Conservation (phyloP, 2,329 filamentous ascomycete species). For the Scedosporium boydii region DNA sequence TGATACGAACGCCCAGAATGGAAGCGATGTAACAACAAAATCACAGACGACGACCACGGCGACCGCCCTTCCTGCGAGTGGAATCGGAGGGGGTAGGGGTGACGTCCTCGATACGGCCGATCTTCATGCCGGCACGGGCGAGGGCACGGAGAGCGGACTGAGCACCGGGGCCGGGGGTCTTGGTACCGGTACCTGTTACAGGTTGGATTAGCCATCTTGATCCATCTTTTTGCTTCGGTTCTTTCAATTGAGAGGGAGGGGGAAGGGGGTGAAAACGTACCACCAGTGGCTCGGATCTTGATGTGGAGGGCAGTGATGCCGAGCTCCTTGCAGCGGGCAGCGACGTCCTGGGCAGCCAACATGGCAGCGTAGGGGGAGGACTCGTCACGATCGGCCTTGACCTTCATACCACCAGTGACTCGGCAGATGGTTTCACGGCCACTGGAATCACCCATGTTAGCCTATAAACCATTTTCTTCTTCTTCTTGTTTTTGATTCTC, state of each 20-base stretch:
- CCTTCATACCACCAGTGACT: constrained; percentile 99
- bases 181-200: constrained; percentile 82
- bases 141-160: constrained; percentile 98
- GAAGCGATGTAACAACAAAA: constrained; percentile 15
- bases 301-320: constrained; percentile 92
- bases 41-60: constrained; percentile 99
- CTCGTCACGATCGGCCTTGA: constrained; percentile 99
- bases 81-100: constrained; percentile 98
- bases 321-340: constrained; percentile 67
- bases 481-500: constrained; percentile 15
- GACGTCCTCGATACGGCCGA: constrained; percentile 98
- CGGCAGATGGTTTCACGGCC: constrained; percentile 99
- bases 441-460: constrained; percentile 68
- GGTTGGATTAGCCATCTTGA: constrained; percentile 2
- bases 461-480: constrained; percentile 28
- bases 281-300: constrained; percentile 99
- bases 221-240: neutral
- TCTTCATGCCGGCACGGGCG: constrained; percentile 99
- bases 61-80: constrained; percentile 99
- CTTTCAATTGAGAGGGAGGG: neutral
- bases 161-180: constrained; percentile 98
- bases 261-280: constrained; percentile 48
- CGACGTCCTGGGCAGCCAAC: constrained; percentile 99
- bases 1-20: constrained; percentile 7
- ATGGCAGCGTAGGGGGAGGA: constrained; percentile 99